These are phyloP conservation scores for Mrakia hoshinonis DNA, from an alignment of 768 basidiomycete genomes.

Conservation along the genomic window DNA sequence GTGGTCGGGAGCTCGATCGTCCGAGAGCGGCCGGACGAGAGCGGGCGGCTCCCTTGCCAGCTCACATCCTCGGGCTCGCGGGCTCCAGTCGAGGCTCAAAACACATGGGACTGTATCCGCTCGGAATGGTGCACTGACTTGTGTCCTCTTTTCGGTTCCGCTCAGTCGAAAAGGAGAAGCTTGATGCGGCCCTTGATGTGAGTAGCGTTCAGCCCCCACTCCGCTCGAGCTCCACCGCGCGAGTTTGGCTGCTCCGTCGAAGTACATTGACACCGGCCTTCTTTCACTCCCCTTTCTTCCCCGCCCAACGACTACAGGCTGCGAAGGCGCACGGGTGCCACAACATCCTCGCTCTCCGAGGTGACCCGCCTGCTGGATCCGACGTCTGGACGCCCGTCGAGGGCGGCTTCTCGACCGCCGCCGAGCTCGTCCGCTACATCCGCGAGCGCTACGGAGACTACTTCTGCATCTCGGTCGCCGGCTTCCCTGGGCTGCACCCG, in stretches of 20 bases:
- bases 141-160: neutral
- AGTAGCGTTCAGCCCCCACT: conserved; percentile 38
- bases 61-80: no score
- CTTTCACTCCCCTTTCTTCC: neutral
- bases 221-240: neutral
- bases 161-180: conserved; percentile 77
- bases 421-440: conserved; percentile 86
- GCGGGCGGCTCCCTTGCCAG: no score
- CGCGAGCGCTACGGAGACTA: conserved; percentile 73
- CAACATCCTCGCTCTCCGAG: conserved; percentile 85
- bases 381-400: conserved; percentile 88
- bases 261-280: no score
- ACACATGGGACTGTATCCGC: no score
- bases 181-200: conserved; percentile 81
- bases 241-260: no score
- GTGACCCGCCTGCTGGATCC: conserved; percentile 80
- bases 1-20: no score
- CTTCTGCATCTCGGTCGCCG: conserved; percentile 89
- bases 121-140: no score
- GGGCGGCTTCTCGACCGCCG: conserved; percentile 79
- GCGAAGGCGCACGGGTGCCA: conserved; percentile 81
- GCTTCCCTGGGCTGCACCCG: conserved; percentile 76
- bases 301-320: no score
- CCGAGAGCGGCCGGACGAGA: no score
- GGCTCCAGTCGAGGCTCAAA: no score